Base-by-base conservation (phyloP, 2,329 filamentous ascomycete genomes). In the Zymoseptoria crescenta region DNA sequence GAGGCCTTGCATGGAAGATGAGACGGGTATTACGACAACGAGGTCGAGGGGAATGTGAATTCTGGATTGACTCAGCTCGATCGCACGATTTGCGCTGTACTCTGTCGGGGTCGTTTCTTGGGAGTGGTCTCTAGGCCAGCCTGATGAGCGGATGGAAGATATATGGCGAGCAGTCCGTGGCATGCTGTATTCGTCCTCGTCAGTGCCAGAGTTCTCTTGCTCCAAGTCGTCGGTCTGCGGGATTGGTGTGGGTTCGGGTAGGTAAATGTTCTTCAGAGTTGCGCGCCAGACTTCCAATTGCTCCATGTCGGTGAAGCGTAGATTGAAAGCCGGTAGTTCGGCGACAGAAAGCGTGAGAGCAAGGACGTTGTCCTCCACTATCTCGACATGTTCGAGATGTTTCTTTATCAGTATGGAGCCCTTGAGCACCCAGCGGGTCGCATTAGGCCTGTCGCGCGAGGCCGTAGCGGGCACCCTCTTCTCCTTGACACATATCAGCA, bases 401-500 rank as follows among this genome's bases (percentile, higher is more conserved):
- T 96, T 96, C 79, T 96, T 96, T 75, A 99, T 97, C 62, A 99
- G 79, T 66, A 99, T 99, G 0, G 94, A 97, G 19, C 94, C 94
- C 76, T 99, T 99, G 49, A 99, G 79, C 0, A 92, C 96, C 78
- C 88, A 96, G 64, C 85, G 85, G 8, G 83, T 79, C 72, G 87
- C 92, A 58, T 82, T 81, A 21, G 81, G 81, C 0, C 79, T 54
- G 4, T 79, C 77, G 19, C 76, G 75, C 1, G 75, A 67, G 24
- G 78, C 72, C 52, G 74, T 68, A 48, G 79, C 66, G 8, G 79
- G 73, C 8, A 80, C 75, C 77, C 92, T 96, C 82, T 96, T 97
- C 76, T 97, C 94, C 76, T 97, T 99, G 62, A 99, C 91, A 71
- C 94, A 99, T 65, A 99, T 99, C 68, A 99, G 87, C 94, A 99